phyloP scores from a whole-genome alignment of 352 stramenopile genomes.

The Peronosclerospora sorghi region DNA sequence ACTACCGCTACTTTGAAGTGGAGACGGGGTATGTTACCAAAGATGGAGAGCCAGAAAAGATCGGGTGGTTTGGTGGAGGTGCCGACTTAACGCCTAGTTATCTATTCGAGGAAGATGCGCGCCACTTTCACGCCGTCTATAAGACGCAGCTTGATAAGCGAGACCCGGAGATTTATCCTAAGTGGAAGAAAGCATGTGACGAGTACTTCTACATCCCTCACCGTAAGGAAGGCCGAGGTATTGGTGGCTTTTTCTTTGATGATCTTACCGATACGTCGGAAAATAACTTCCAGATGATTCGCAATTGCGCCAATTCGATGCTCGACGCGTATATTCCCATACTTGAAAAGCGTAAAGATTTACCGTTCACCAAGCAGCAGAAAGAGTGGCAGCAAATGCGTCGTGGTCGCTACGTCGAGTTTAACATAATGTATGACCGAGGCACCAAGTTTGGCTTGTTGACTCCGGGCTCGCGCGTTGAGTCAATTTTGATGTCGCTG shows the following conservation, averaged over 20 bases:
- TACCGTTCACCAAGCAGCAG: conserved; percentile 91
- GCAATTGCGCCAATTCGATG: conserved; percentile 71
- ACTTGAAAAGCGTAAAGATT: conserved; percentile 90
- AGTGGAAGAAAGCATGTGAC: conserved; percentile 96
- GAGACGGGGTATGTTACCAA: conserved; percentile 65
- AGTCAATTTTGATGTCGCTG: conserved; percentile 98
- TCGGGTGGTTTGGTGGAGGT: conserved; percentile 93
- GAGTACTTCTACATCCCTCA: conserved; percentile 98
- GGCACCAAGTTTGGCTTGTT: conserved; percentile 97
- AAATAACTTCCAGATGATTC: conserved; percentile 73
- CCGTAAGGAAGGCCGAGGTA: conserved; percentile 89
- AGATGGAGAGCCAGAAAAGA: conserved; percentile 63
- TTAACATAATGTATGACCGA: conserved; percentile 99
- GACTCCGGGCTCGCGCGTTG: conserved; percentile 91
- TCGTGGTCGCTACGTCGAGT: conserved; percentile 96
- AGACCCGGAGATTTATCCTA: conserved; percentile 86
- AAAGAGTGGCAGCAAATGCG: conserved; percentile 98
- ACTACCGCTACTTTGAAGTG: conserved; percentile 98
- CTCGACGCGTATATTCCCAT: conserved; percentile 94
- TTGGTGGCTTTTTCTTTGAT: conserved; percentile 98
- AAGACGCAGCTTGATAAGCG: conserved; percentile 89
- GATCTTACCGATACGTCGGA: conserved; percentile 93
- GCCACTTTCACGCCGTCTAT: conserved; percentile 97
- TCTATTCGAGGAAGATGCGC: conserved; percentile 92
- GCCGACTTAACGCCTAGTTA: conserved; percentile 97